Evolutionary conservation across 2,329 filamentous ascomycete species (phyloP).

Genomic region (Aphanoascus verrucosus): DNA sequence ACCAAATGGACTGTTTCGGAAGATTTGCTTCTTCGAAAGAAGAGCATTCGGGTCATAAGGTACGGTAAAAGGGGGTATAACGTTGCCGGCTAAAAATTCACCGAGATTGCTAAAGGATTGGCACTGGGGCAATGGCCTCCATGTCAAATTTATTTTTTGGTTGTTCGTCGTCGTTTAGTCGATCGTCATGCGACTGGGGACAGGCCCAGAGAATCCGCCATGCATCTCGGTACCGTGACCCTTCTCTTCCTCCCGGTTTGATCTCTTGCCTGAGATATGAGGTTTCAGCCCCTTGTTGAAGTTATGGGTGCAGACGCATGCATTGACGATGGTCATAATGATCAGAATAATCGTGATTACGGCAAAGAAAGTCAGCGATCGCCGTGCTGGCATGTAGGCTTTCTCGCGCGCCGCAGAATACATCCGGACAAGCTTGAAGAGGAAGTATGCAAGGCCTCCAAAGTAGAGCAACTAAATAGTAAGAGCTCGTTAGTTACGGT

Average conservation of each 20-base stretch:
- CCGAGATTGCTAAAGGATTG: conserved; percentile 6
- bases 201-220: conserved; percentile 26
- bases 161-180: conserved; percentile 23
- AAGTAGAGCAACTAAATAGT: conserved; percentile 59
- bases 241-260: conserved; percentile 41
- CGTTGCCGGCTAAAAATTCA: conserved; percentile 8
- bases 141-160: not conserved
- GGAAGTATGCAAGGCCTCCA: conserved; percentile 82
- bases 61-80: conserved; percentile 9
- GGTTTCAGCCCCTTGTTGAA: conserved; percentile 83
- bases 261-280: conserved; percentile 58
- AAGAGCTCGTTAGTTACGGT: not conserved
- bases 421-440: conserved; percentile 97
- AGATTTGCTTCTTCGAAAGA: not conserved
- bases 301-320: conserved; percentile 77
- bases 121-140: not conserved
- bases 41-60: not conserved
- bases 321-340: conserved; percentile 76
- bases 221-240: conserved; percentile 36
- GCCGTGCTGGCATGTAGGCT: conserved; percentile 67
- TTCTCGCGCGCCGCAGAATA: conserved; percentile 53
- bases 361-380: conserved; percentile 84
- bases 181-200: conserved; percentile 38
- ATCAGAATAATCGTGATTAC: conserved; percentile 85
- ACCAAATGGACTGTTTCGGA: not conserved